Base-by-base conservation (phyloP, 2,329 filamentous ascomycete genomes). In the Colletotrichum sp. region DNA sequence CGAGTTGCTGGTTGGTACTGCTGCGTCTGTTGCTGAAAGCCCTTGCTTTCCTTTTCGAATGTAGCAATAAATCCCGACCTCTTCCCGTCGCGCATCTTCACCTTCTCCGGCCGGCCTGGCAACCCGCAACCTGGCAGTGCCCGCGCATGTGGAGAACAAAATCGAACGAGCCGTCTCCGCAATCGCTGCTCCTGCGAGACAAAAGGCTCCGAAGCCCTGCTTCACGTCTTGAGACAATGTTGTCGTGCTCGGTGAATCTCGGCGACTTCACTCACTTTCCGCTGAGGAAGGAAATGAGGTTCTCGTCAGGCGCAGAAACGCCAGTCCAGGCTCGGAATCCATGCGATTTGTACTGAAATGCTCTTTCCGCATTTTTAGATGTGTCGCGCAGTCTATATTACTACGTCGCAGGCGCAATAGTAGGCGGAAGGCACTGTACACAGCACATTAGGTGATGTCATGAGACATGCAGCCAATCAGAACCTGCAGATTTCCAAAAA, bases 61-160 rank as follows among this genome's bases (percentile, higher is more conserved):
- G 6, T 63, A 73, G 74, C 64, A 76, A 76, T 65, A 76, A 76
- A 68, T 76, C 21, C 70, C 74, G 74, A 73, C 13, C 16, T 26
- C 18, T 57, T 32, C 34, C 32, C 67, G 26, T 73, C 70, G 70
- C 64, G 28, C 39, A 26, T 65, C 44, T 30, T 75, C 36, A 49
- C 72, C 67, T 36, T n/a, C 49, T 39, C 36, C 36, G 26, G n/a
- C 67, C 16, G 59, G 57, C 28, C 62, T 55, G 55, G 13, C 32
- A 67, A 64, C 49, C 55, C 44, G 44, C 59, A 64, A 57, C 28
- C 30, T 44, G 65, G 28, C 65, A 57, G n/a, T 49, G 44, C 44
- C 44, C 24, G 68, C 26, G 18, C 18, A 26, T 71, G 59, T 64
- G 68, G 68, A 55, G 68, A 26, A 12, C 15, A 24, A 24, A 26